Percentiles rank a stretch among this genome's conserved stretches.
These are phyloP conservation scores for Colletotrichum caudatum DNA, from an alignment of 2,329 filamentous ascomycete genomes.

Conservation along the genomic window DNA sequence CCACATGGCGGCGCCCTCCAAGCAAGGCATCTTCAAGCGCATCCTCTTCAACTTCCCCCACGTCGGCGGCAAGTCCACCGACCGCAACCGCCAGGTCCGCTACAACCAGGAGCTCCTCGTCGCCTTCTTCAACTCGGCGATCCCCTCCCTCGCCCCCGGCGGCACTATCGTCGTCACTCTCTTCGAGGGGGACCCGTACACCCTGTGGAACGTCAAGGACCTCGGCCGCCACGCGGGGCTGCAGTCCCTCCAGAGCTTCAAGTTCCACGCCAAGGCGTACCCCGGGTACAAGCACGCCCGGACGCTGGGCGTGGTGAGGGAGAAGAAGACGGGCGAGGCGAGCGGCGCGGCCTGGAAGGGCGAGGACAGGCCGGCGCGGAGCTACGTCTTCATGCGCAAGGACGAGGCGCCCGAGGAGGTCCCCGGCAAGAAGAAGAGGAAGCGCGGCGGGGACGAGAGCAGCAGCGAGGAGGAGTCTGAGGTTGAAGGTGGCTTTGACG, in stretches of 20 bases:
- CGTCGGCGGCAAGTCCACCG: conserved; percentile 89
- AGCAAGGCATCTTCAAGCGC: conserved; percentile 71
- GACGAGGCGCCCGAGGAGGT: conserved; percentile 56
- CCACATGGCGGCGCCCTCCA: conserved; percentile 44
- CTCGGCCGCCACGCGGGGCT: conserved; percentile 82
- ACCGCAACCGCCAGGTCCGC: conserved; percentile 94
- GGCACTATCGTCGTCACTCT: conserved; percentile 83
- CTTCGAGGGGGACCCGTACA: conserved; percentile 95
- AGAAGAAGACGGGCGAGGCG: conserved; percentile 57
- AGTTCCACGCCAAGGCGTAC: conserved; percentile 75
- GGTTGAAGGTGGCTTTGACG: conserved; percentile 48
- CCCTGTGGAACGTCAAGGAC: conserved; percentile 93
- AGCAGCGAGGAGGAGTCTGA: conserved; percentile 44
- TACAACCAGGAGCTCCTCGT: conserved; percentile 87
- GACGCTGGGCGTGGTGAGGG: conserved; percentile 75
- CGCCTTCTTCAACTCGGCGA: conserved; percentile 71
- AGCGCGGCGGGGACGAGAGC: conserved; percentile 49
- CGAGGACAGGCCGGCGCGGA: conserved; percentile 62
- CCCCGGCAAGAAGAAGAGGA: conserved; percentile 47
- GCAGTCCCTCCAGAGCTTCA: conserved; percentile 76
- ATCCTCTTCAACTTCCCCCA: conserved; percentile 98
- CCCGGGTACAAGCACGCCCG: conserved; percentile 80
- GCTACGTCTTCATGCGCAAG: conserved; percentile 72
- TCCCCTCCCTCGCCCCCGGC: conserved; percentile 63
- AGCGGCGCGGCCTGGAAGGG: conserved; percentile 57